Conservation (phyloP, 2,329 filamentous ascomycete genomes). For the Ophiostoma montium region DNA sequence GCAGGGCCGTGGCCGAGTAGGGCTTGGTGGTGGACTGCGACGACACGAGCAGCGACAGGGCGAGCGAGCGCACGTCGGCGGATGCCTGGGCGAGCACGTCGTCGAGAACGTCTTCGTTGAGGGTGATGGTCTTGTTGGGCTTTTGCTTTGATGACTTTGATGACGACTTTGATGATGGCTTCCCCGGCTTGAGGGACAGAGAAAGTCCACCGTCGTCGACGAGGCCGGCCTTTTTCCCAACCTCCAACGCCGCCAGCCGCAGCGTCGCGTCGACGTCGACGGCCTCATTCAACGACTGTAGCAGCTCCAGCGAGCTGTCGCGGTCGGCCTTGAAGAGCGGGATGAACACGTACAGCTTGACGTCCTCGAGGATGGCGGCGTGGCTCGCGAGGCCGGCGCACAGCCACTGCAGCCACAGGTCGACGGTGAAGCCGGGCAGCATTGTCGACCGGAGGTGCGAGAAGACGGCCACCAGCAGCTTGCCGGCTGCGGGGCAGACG, state of each 20-base stretch:
- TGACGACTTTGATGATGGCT: no score
- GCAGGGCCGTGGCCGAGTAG: slow-evolving; percentile 48
- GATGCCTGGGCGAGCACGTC: slow-evolving; percentile 40
- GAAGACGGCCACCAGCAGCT: slow-evolving; percentile 45
- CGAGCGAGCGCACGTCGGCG: slow-evolving; percentile 59
- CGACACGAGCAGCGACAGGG: slow-evolving; percentile 64
- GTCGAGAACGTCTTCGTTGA: slow-evolving; percentile 33
- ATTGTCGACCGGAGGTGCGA: slow-evolving; percentile 29
- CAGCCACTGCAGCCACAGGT: slow-evolving; percentile 43
- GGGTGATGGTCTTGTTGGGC: slow-evolving; percentile 16
- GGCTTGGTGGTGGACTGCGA: slow-evolving; percentile 63
- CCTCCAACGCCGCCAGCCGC: slow-evolving; percentile 53
- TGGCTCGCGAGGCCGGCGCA: slow-evolving; percentile 34
- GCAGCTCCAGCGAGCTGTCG: slow-evolving; percentile 37
- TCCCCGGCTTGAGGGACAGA: not conserved
- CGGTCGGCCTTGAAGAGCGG: slow-evolving; percentile 47
- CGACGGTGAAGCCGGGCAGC: slow-evolving; percentile 22
- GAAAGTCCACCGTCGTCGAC: slow-evolving; percentile 44
- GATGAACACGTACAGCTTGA: slow-evolving; percentile 51
- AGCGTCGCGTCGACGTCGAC: slow-evolving; percentile 46
- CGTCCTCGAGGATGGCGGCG: slow-evolving; percentile 40
- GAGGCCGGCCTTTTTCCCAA: slow-evolving; percentile 55
- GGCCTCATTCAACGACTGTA: slow-evolving; percentile 34
- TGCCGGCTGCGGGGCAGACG: slow-evolving; percentile 45
- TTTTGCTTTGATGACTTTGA: not conserved